Evolutionary conservation across 345 rosid genomes (phyloP).

Genomic region (Syzygium aromaticum): DNA sequence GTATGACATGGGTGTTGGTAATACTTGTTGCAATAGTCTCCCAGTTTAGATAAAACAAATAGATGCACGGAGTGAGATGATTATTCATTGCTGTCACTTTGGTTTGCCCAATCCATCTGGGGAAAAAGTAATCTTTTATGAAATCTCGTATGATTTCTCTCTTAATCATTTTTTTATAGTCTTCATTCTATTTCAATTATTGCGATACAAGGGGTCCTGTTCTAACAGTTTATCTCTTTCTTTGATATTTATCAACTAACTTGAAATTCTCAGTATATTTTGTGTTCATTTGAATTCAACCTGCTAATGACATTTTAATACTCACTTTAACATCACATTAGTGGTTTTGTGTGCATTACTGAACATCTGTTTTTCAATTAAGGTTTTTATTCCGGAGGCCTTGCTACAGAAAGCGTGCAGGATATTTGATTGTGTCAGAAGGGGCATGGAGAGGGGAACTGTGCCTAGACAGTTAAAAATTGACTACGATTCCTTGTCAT

Average conservation of each 20-base stretch:
- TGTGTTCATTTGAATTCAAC: neutral
- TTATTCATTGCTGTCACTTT: neutral
- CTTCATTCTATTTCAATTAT: neutral
- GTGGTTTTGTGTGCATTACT: neutral
- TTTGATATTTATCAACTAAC: neutral
- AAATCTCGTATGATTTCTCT: neutral
- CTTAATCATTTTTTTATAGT: neutral
- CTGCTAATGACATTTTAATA: neutral
- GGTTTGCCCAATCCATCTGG: neutral
- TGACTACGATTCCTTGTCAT: slow-evolving; percentile 38
- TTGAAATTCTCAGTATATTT: neutral
- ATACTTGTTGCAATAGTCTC: neutral
- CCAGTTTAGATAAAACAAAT: neutral
- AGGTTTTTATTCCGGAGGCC: slow-evolving; percentile 66
- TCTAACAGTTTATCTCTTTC: neutral
- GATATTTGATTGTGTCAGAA: slow-evolving; percentile 52
- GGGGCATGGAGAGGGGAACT: slow-evolving; percentile 25
- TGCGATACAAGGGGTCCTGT: neutral
- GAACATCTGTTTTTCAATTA: neutral
- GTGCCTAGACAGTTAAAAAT: slow-evolving; percentile 41
- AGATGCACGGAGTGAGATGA: neutral
- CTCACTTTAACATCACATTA: neutral
- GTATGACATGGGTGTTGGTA: neutral
- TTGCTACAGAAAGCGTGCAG: slow-evolving; percentile 29
- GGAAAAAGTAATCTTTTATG: neutral